These are phyloP conservation scores for Suillus brevipes DNA, from an alignment of 768 basidiomycete species.

Conservation along the genomic window DNA sequence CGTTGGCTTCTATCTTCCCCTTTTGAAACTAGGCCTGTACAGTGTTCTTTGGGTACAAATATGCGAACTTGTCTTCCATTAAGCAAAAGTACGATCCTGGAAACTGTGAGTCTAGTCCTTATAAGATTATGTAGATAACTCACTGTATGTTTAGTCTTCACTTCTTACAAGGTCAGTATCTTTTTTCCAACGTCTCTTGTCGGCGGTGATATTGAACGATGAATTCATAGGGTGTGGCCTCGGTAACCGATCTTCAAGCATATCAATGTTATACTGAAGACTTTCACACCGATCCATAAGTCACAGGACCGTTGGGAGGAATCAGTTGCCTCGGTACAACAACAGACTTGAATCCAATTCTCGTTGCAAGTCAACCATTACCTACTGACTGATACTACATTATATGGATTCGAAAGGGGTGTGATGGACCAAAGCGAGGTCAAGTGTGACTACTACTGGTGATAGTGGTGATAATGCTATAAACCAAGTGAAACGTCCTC, in stretches of 20 bases:
- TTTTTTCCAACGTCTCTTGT: not conserved
- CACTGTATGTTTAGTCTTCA: constrained; percentile 16
- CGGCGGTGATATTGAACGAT: not conserved
- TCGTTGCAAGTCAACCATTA: not conserved
- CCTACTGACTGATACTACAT: not conserved
- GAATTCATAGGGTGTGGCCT: constrained; percentile 2
- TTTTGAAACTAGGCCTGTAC: not conserved
- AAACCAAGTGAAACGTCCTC: not conserved
- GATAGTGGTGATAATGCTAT: constrained; percentile 1
- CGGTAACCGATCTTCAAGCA: constrained; percentile 1
- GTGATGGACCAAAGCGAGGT: not conserved
- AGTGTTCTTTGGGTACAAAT: constrained; percentile 26
- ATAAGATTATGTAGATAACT: not conserved
- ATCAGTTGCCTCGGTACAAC: not conserved
- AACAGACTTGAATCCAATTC: not conserved
- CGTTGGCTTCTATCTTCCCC: not conserved
- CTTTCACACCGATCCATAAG: not conserved
- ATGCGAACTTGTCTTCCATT: constrained; percentile 16
- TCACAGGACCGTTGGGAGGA: not conserved
- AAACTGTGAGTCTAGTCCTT: constrained; percentile 16
- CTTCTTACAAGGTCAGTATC: constrained; percentile 18
- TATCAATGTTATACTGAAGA: constrained; percentile 3
- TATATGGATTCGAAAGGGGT: not conserved
- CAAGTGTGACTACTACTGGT: not conserved
- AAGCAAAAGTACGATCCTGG: constrained; percentile 24